A percentile compares a stretch with the other conserved stretches of the same genome.
Conservation (phyloP, 192 early-diverging fungal species). For the Linnemannia elongata region DNA sequence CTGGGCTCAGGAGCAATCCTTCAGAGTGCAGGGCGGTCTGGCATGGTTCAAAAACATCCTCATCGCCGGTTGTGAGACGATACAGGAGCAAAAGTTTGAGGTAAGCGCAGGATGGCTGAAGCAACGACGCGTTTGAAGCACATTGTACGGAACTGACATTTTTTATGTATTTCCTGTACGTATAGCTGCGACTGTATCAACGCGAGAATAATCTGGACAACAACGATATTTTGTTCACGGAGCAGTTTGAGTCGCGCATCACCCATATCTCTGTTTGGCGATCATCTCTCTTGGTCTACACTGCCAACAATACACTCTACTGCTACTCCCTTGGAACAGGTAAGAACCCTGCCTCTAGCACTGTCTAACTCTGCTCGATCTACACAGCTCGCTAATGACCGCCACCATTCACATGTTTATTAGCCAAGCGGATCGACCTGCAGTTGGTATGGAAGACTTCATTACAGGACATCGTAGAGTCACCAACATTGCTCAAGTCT, state of each 20-base stretch:
- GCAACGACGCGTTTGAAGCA: background rate
- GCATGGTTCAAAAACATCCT: constrained; percentile 80
- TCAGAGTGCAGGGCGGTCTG: constrained; percentile 76
- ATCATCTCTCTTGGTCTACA: constrained; percentile 71
- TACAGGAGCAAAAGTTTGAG: constrained; percentile 54
- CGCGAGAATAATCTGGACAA: constrained; percentile 80
- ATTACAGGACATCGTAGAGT: constrained; percentile 52
- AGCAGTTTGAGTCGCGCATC: constrained; percentile 62
- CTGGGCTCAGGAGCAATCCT: constrained; percentile 82
- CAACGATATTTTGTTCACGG: constrained; percentile 70
- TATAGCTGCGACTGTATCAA: constrained; percentile 78
- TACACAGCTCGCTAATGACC: background rate
- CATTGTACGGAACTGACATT: background rate
- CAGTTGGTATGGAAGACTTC: constrained; percentile 54
- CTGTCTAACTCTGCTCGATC: background rate
- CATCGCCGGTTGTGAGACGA: constrained; percentile 75
- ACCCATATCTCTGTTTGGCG: constrained; percentile 68
- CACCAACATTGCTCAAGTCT: constrained; percentile 42
- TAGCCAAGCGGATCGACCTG: constrained; percentile 51
- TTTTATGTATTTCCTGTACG: background rate
- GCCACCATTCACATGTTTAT: background rate
- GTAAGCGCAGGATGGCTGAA: constrained; percentile 9
- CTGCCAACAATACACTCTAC: constrained; percentile 65
- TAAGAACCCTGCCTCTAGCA: background rate
- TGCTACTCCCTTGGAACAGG: constrained; percentile 54